Evolutionary conservation across 163 green algal species (phyloP), one percentile per base, ranked within the genome.

Genomic region (Smithsoniella earleae): DNA sequence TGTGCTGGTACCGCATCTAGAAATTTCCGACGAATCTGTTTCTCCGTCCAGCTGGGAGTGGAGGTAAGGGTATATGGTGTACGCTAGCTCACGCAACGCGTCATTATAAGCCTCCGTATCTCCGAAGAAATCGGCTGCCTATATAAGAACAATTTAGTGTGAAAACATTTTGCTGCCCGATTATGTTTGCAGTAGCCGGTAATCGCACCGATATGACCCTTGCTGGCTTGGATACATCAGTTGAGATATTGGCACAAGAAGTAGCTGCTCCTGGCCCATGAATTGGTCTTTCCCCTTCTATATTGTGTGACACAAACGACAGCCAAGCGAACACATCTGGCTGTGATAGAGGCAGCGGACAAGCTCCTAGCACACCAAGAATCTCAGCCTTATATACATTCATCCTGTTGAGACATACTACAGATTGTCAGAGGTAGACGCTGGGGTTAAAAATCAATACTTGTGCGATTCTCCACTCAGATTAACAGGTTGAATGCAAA

Each of bases 271-370:
- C n/a, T n/a, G n/a, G n/a, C n/a, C n/a, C n/a, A n/a, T n/a, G n/a
- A n/a, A n/a, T n/a, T n/a, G n/a, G n/a, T n/a, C n/a, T n/a, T n/a
- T n/a, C n/a, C n/a, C n/a, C n/a, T n/a, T n/a, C n/a, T n/a, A n/a
- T n/a, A n/a, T n/a, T n/a, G n/a, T n/a, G n/a, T n/a, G 58, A 25
- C n/a, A 69, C 58, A 43, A 69, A 30, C 22, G 22, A n/a, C 58
- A 69, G 58, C 58, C 58, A 69, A 36, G 27, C 58, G 25, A 38
- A 69, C 6, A 69, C 34, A 43, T 69, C 58, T 69, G 58, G 34
- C 25, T 69, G 58, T 4, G 31, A 30, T 3, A 69, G 27, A 45
- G 58, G 58, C 8, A 69, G 58, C 38, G 58, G 34, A 36, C 58
- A 43, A 30, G 31, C 58, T 37, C 58, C n/a, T n/a, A n/a, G n/a